These are phyloP conservation scores for Tetrapisispora namnaoensis DNA, from an alignment of 805 yeast species.

Conservation along the genomic window DNA sequence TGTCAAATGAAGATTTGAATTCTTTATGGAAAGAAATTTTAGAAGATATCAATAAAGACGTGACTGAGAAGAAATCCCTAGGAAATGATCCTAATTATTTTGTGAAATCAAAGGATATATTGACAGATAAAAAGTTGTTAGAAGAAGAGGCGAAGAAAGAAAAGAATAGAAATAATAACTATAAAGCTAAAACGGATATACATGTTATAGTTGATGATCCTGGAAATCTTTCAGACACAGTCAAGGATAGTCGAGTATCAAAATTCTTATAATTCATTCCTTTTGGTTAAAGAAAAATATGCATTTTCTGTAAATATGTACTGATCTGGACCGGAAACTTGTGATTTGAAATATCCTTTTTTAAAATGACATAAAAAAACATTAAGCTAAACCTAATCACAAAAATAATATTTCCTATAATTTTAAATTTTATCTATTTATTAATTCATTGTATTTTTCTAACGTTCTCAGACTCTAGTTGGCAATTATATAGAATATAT, in stretches of 20 bases:
- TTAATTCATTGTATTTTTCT: not conserved
- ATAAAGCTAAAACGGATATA: slow-evolving; percentile 25
- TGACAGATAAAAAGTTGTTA: slow-evolving; percentile 11
- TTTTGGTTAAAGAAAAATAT: too few relatives aligned
- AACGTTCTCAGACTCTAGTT: not conserved
- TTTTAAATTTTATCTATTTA: not conserved
- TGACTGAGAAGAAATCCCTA: not conserved
- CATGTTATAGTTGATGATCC: slow-evolving; percentile 33
- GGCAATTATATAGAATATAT: not conserved
- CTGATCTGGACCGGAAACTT: not conserved
- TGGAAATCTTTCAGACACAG: slow-evolving; percentile 33
- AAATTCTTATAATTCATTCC: slow-evolving; percentile 25
- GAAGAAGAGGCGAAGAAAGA: slow-evolving; percentile 13
- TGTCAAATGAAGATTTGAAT: slow-evolving; percentile 20
- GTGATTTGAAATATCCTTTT: too few relatives aligned
- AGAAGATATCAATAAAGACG: slow-evolving; percentile 11
- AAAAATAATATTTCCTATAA: too few relatives aligned
- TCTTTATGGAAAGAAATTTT: slow-evolving; percentile 24
- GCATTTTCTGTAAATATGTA: not conserved
- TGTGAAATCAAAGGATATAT: slow-evolving; percentile 10
- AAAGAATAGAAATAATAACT: slow-evolving; percentile 20
- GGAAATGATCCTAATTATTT: not conserved
- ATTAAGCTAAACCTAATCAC: too few relatives aligned
- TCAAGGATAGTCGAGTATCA: slow-evolving; percentile 28
- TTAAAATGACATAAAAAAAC: too few relatives aligned